A percentile compares a stretch with the other conserved stretches of the same genome.
Evolutionary conservation across 2,329 filamentous ascomycete species (phyloP).

Genomic region (Herpomyces periplanetae): DNA sequence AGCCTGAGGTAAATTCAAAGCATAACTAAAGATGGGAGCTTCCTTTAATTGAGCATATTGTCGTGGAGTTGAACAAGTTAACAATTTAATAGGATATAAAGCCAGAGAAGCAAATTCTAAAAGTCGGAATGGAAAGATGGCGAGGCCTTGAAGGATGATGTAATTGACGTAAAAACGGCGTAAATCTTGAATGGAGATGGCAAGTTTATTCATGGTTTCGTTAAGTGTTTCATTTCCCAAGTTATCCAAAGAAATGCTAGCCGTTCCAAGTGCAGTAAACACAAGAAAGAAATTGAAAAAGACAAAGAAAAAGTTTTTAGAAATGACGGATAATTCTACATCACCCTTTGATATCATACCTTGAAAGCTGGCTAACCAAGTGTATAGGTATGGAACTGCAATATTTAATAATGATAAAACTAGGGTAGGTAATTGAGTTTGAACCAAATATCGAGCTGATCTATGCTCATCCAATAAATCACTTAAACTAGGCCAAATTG

Average conservation of each 20-base stretch:
- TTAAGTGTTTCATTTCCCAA: conserved; percentile 23
- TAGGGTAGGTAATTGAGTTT: conserved; percentile 51
- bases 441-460: conserved; percentile 32
- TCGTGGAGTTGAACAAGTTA: conserved; percentile 49
- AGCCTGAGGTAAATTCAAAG: conserved; percentile 71
- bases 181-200: conserved; percentile 28
- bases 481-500: conserved; percentile 27
- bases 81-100: conserved; percentile 37
- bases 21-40: conserved; percentile 67
- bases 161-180: conserved; percentile 68
- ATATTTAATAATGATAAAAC: conserved; percentile 58
- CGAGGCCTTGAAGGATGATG: conserved; percentile 70
- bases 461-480: conserved; percentile 23
- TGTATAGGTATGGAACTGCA: conserved; percentile 67
- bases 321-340: conserved; percentile 69
- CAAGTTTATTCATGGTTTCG: conserved; percentile 36
- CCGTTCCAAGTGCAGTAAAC: conserved; percentile 56
- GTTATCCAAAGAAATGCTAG: conserved; percentile 26
- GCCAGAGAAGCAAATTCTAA: conserved; percentile 56
- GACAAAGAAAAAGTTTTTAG: conserved; percentile 95
- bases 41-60: conserved; percentile 47
- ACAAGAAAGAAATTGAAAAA: conserved; percentile 97
- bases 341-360: conserved; percentile 85
- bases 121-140: conserved; percentile 61
- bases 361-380: conserved; percentile 55